These are phyloP conservation scores for Lepidium sativum DNA, from an alignment of 345 rosid species.

Conservation along the genomic window DNA sequence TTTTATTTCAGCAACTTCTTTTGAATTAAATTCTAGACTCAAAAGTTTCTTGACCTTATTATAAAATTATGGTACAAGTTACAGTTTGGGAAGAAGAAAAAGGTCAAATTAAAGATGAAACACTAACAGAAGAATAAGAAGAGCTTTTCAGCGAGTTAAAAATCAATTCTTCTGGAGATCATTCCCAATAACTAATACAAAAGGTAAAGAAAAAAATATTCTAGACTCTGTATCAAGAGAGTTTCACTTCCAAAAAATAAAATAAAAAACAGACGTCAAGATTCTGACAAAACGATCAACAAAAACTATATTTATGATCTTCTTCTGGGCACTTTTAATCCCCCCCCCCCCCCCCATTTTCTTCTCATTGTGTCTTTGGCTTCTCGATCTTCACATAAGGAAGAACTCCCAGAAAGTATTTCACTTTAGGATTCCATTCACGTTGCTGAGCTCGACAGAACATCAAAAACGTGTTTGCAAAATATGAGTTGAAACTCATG, in stretches of 20 bases:
- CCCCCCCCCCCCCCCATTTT: not conserved
- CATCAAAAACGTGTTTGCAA: constrained; percentile 92
- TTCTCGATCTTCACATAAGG: constrained; percentile 84
- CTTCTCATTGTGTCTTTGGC: constrained; percentile 49
- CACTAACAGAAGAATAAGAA: not conserved
- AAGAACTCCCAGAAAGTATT: constrained; percentile 41
- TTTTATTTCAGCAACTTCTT: not conserved
- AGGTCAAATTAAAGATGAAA: not conserved
- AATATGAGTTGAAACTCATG: constrained; percentile 87
- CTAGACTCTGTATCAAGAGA: constrained; percentile 23
- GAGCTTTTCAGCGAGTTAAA: constrained; percentile 12
- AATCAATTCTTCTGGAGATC: constrained; percentile 14
- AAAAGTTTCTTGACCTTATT: not conserved
- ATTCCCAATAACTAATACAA: constrained; percentile 11
- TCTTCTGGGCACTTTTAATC: not conserved
- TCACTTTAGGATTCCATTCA: constrained; percentile 69
- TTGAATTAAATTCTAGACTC: not conserved
- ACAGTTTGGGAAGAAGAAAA: not conserved
- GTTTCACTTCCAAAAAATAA: constrained; percentile 25
- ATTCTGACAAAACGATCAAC: constrained; percentile 21
- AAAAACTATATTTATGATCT: constrained; percentile 25
- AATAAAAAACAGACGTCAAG: not conserved
- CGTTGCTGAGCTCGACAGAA: constrained; percentile 88
- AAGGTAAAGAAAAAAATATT: not conserved
- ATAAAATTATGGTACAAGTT: not conserved